Base-by-base conservation (phyloP, 2,329 filamentous ascomycete species). In the Plectosphaerella plurivora region DNA sequence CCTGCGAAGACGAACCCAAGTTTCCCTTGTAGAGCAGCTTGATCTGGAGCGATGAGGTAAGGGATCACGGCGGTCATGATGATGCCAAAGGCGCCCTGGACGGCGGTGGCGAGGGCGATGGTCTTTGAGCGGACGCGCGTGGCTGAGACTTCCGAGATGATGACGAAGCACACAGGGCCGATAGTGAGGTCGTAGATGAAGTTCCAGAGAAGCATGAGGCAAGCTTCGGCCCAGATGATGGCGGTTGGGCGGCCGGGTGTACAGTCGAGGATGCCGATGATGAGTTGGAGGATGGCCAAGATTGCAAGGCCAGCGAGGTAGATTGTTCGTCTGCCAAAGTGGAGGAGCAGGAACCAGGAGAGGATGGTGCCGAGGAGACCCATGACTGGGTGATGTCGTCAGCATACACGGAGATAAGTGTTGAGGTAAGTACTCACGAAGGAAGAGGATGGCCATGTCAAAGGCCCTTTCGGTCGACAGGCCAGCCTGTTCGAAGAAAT, bases 141-240 rank as follows among this genome's bases (percentile, higher is more conserved):
- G 15, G 73, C 72, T 1, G 71, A 74, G 28, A 71, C 60, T 68
- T 84, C 67, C 58, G 79, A 81, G 55, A 83, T 77, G 58, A 82
- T 77, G 16, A 81, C 60, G 74, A 81, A 39, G 53, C 51, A 56
- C 15, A 59, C 46, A 24, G 58, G 70, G 0, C 70, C 70, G 24
- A 73, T 65, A 5, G 69, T 71, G 39, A 60, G 61, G 53, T 72
- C 63, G 51, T 72, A 73, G 47, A 51, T 47, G 28, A 58, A 63
- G 50, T 70, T 73, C 63, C 68, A 70, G 36, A 69, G 65, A 8
- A 82, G 60, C 57, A 81, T 71, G 15, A 83, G 66, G 3, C 71
- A 68, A 4, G 76, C 79, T 50, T 78, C 73, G 1, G 73, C 75
- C 73, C 75, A 81, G 15, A 61, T 64, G 47, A 69, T 65, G 14